These are phyloP conservation scores for Macrolepiota fuliginosa DNA, from an alignment of 768 basidiomycete genomes.

Conservation along the genomic window DNA sequence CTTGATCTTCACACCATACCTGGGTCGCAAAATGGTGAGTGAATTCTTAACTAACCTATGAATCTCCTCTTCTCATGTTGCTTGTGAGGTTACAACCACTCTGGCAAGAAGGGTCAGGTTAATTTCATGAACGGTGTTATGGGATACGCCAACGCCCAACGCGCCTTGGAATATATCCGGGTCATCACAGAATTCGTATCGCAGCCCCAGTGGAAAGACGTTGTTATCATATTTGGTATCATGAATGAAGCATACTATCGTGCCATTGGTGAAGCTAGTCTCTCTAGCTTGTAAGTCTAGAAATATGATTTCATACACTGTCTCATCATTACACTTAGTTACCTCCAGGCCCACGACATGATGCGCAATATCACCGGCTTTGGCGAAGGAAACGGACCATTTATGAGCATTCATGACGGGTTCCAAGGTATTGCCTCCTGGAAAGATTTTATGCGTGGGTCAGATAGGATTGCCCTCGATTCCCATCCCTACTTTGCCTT, in stretches of 20 bases:
- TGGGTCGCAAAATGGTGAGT: slow-evolving; percentile 69
- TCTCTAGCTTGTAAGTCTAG: slow-evolving; percentile 64
- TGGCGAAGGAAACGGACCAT: slow-evolving; percentile 65
- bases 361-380: slow-evolving; percentile 72
- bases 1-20: slow-evolving; percentile 78
- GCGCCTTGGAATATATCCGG: slow-evolving; percentile 76
- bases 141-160: slow-evolving; percentile 86
- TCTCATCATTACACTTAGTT: slow-evolving; percentile 31
- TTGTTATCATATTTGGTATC: slow-evolving; percentile 64
- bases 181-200: slow-evolving; percentile 78
- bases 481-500: slow-evolving; percentile 50
- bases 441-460: slow-evolving; percentile 32
- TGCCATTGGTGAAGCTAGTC: slow-evolving; percentile 52
- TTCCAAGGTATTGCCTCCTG: slow-evolving; percentile 42
- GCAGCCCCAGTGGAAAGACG: slow-evolving; percentile 69
- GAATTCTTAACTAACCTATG: background rate
- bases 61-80: background rate
- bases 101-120: slow-evolving; percentile 55
- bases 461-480: slow-evolving; percentile 40
- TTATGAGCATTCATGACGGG: slow-evolving; percentile 45
- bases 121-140: slow-evolving; percentile 75
- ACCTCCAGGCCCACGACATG: slow-evolving; percentile 56
- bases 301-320: slow-evolving; percentile 23
- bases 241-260: slow-evolving; percentile 57
- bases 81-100: slow-evolving; percentile 54